Evolutionary conservation across 495 filamentous ascomycete genomes (phyloP).

Genomic region (Geopyxis carbonaria): DNA sequence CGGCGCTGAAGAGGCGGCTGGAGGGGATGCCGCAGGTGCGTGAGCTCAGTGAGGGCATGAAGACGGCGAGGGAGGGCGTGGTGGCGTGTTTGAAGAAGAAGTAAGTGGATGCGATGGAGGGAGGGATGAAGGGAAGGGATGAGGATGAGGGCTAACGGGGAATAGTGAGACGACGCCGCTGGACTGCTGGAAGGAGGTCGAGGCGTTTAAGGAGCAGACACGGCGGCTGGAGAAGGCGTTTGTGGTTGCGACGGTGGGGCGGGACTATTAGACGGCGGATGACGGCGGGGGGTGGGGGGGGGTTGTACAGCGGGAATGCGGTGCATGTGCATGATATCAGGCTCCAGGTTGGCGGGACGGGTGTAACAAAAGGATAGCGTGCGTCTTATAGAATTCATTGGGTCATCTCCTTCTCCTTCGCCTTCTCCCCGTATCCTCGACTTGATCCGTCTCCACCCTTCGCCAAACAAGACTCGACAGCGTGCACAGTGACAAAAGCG

Average conservation of each 20-base stretch:
- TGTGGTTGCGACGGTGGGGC: slow-evolving; percentile 62
- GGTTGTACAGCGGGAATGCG: too few relatives aligned
- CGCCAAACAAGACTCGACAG: too few relatives aligned
- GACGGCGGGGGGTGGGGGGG: too few relatives aligned
- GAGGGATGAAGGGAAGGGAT: slow-evolving; percentile 1
- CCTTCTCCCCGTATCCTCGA: too few relatives aligned
- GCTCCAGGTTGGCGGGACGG: too few relatives aligned
- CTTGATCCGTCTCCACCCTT: too few relatives aligned
- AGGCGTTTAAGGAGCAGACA: slow-evolving; percentile 74
- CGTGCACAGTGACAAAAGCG: too few relatives aligned
- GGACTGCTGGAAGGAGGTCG: slow-evolving; percentile 92
- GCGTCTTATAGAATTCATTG: too few relatives aligned
- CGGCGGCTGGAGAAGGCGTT: slow-evolving; percentile 67
- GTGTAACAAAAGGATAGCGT: too few relatives aligned
- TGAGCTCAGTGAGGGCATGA: slow-evolving; percentile 45
- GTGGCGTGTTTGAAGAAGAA: slow-evolving; percentile 68
- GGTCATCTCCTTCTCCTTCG: too few relatives aligned
- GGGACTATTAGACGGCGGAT: slow-evolving; percentile 13
- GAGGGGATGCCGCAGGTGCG: slow-evolving; percentile 56
- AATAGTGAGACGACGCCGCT: slow-evolving; percentile 60
- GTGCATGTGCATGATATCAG: too few relatives aligned
- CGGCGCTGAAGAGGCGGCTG: slow-evolving; percentile 54
- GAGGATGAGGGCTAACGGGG: not conserved
- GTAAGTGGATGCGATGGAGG: slow-evolving; percentile 9
- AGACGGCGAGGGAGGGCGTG: slow-evolving; percentile 58